Evolutionary conservation across 23 red algal species (phyloP).

Genomic region (Pyropia yezoensis): DNA sequence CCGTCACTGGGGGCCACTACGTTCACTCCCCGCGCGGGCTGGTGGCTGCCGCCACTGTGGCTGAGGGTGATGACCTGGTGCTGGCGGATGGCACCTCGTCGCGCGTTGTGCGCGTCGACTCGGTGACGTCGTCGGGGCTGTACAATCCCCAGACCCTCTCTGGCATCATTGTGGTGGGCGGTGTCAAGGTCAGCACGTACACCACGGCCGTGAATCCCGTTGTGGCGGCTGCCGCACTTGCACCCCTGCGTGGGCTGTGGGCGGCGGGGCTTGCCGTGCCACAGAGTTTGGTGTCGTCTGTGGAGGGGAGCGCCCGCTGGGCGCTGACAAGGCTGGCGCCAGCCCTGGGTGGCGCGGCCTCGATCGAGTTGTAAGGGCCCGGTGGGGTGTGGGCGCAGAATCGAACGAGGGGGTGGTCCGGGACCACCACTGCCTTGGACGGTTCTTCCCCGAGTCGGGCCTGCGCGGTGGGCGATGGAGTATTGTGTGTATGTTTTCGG

Average conservation of each 20-base stretch:
- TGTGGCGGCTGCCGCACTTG: conserved; percentile 18
- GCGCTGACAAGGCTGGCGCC: too few species aligned
- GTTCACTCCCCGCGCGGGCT: conserved; percentile 3
- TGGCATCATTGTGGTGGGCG: conserved; percentile 33
- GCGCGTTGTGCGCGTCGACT: neutral
- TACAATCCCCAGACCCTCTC: conserved; percentile 36
- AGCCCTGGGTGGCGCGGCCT: too few species aligned
- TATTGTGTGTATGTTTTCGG: too few species aligned
- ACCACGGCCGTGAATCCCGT: conserved; percentile 9
- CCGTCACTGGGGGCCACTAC: conserved; percentile 19
- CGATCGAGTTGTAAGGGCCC: too few species aligned
- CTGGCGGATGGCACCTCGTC: conserved; percentile 3
- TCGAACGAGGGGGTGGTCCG: too few species aligned
- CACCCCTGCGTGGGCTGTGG: conserved; percentile 14
- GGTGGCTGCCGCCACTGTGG: neutral
- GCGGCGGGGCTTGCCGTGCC: too few species aligned
- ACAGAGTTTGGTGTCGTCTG: too few species aligned
- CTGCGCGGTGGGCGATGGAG: too few species aligned
- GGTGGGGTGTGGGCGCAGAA: too few species aligned
- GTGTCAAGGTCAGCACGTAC: conserved; percentile 10
- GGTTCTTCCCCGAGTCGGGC: too few species aligned
- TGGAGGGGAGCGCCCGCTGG: too few species aligned
- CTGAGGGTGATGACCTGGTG: conserved; percentile 3
- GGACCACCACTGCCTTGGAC: too few species aligned
- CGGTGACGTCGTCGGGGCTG: conserved; percentile 2